Percentiles rank a stretch among this genome's conserved stretches.
phyloP scores from a whole-genome alignment of 306 rosid species.

The Cucumis hystrix region DNA sequence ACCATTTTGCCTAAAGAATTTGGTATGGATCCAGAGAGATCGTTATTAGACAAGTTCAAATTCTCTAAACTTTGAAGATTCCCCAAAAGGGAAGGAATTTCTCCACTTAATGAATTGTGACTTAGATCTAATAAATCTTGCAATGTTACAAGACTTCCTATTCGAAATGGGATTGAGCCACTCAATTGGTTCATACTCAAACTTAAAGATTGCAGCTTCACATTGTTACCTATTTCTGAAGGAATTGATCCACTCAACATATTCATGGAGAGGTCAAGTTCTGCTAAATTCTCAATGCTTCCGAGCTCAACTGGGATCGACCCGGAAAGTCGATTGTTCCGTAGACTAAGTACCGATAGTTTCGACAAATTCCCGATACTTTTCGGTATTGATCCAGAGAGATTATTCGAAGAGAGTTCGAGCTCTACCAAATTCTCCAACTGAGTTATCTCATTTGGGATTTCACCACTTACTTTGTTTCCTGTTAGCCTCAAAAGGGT shows the following conservation, averaged over 20 bases:
- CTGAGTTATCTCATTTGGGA: slow-evolving; percentile 29
- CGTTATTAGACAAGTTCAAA: slow-evolving; percentile 37
- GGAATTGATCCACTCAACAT: slow-evolving; percentile 32
- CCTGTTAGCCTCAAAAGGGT: slow-evolving; percentile 23
- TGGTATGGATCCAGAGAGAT: slow-evolving; percentile 36
- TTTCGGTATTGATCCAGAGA: slow-evolving; percentile 34
- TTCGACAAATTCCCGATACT: slow-evolving; percentile 21
- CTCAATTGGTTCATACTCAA: slow-evolving; percentile 29
- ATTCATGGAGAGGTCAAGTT: slow-evolving; percentile 36
- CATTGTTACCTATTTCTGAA: slow-evolving; percentile 19
- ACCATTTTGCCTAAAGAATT: slow-evolving; percentile 16
- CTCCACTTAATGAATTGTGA: slow-evolving; percentile 33
- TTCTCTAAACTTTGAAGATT: slow-evolving; percentile 28
- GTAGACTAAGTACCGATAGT: slow-evolving; percentile 11
- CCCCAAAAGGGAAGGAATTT: slow-evolving; percentile 22
- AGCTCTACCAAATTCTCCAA: slow-evolving; percentile 19
- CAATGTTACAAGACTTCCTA: slow-evolving; percentile 28
- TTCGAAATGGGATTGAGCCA: slow-evolving; percentile 33
- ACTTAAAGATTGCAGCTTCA: slow-evolving; percentile 18
- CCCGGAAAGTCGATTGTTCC: slow-evolving; percentile 29
- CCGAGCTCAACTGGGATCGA: slow-evolving; percentile 26
- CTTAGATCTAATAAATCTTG: slow-evolving; percentile 37
- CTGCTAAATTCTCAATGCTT: slow-evolving; percentile 15
- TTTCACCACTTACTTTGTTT: slow-evolving; percentile 24
- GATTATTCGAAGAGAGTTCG: slow-evolving; percentile 32